These are phyloP conservation scores for Glomus cerebriforme DNA, from an alignment of 192 early-diverging fungal species.

Conservation along the genomic window DNA sequence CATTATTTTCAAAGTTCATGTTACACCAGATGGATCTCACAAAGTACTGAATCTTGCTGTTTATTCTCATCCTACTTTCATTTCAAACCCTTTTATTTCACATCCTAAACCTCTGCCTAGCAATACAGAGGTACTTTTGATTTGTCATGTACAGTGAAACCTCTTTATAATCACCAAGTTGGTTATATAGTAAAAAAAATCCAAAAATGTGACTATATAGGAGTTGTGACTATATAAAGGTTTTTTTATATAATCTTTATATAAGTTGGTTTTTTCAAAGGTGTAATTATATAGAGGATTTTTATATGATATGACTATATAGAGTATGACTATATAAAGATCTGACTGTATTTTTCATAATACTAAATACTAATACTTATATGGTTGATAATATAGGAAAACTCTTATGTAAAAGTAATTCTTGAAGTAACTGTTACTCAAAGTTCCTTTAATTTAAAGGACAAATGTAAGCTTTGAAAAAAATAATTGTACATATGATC, in stretches of 20 bases:
- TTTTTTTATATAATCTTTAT: too few relatives aligned
- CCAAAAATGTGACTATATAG: too few relatives aligned
- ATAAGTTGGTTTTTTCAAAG: too few relatives aligned
- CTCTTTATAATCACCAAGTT: too few relatives aligned
- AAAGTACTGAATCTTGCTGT: conserved; percentile 15
- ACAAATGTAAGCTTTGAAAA: conserved; percentile 19
- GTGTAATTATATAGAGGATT: too few relatives aligned
- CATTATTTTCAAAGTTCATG: conserved; percentile 16
- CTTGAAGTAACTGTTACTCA: conserved; percentile 1
- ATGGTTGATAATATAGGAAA: conserved; percentile 28
- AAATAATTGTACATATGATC: neutral
- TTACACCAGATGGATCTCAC: neutral
- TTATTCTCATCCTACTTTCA: neutral
- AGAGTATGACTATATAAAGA: too few relatives aligned
- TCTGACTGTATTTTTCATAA: neutral
- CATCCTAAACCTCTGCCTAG: conserved; percentile 15
- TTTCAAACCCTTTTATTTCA: neutral
- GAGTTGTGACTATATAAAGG: too few relatives aligned
- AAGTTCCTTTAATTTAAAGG: neutral
- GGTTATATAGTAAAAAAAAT: too few relatives aligned
- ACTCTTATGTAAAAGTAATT: conserved; percentile 15
- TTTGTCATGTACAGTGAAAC: too few relatives aligned
- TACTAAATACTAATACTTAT: conserved; percentile 16
- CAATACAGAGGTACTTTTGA: conserved; percentile 17
- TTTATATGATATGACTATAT: too few relatives aligned